Evolutionary conservation across 129 eudicot species (phyloP).

Genomic region (Smallanthus sonchifolius): DNA sequence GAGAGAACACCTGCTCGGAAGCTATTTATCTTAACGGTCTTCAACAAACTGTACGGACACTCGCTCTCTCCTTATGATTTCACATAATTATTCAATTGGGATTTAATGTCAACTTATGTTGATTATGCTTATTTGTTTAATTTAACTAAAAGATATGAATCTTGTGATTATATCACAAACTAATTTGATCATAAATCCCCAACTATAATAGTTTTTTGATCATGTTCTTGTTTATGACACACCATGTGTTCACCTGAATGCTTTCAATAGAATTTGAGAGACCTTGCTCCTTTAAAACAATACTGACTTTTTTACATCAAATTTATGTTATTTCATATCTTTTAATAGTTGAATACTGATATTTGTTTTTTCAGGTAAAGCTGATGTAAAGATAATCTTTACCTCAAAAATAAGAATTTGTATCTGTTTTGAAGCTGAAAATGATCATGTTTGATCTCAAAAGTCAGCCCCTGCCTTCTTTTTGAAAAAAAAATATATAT

Average conservation of each 20-base stretch:
- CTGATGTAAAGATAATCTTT: not conserved
- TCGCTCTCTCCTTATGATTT: not conserved
- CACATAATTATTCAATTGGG: too few species aligned
- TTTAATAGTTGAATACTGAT: too few species aligned
- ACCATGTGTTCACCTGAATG: too few species aligned
- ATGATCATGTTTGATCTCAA: not conserved
- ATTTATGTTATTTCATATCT: too few species aligned
- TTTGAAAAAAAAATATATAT: not conserved
- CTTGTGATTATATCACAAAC: not conserved
- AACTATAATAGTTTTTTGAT: not conserved
- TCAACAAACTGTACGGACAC: constrained; percentile 63
- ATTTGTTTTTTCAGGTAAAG: not conserved
- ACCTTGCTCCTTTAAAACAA: too few species aligned
- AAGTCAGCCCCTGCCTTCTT: not conserved
- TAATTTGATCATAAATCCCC: not conserved
- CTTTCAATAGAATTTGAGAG: too few species aligned
- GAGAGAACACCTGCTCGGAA: constrained; percentile 53
- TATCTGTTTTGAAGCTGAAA: constrained; percentile 7
- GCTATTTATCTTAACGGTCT: constrained; percentile 87
- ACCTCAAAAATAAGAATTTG: not conserved
- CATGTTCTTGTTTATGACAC: not conserved
- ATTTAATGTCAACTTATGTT: not conserved
- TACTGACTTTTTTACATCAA: too few species aligned
- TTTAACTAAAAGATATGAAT: not conserved
- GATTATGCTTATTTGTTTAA: not conserved